Base-by-base conservation (phyloP, 257 asterid species). In the Capsicum chinense region DNA sequence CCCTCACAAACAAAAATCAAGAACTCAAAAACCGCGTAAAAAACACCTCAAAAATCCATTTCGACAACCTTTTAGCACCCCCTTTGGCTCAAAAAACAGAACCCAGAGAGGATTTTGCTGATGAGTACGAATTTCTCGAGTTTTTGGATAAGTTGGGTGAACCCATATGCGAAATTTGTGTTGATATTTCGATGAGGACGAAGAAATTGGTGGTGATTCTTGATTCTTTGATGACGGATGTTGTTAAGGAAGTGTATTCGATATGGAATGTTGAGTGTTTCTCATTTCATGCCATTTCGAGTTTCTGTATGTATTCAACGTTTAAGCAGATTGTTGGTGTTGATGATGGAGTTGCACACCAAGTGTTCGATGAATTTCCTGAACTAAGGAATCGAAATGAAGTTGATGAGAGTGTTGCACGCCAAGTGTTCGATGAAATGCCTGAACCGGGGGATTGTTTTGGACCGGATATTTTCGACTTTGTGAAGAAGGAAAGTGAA, bases 91-190 rank as follows among this genome's bases (percentile, higher is more conserved):
- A 50, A 10, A 74, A 50, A 10, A 5, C 80, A 74, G 42, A 74
- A 74, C 17, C 44, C 19, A 5, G 57, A 19, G 2, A 6, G 37
- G 60, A 74, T 48, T 11, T 50, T 12, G 44, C 12, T 73, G 80
- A 73, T 74, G 80, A 50, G 19, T 74, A 19, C 21, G 19, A n/a
- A 14, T 50, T 50, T 48, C 12, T 74, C 5, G 80, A 50, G 80
- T 74, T 19, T 21, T 12, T 74, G 80, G 80, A 74, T 48, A 73
- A 50, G 21, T 74, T 74, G n/a, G 17, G 60, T 5, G 44, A 74
- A 0, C 60, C 80, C 42, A 74, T 74, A 11, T 74, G 0, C 39
- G 37, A 50, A 50, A 74, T 5, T 11, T 74, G 80, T 19, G 12
- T 50, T 12, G 80, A 11, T 19, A 12, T 50, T 10, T 48, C 80